Base-by-base conservation (phyloP, 345 rosid genomes). In the Citrus maxima region DNA sequence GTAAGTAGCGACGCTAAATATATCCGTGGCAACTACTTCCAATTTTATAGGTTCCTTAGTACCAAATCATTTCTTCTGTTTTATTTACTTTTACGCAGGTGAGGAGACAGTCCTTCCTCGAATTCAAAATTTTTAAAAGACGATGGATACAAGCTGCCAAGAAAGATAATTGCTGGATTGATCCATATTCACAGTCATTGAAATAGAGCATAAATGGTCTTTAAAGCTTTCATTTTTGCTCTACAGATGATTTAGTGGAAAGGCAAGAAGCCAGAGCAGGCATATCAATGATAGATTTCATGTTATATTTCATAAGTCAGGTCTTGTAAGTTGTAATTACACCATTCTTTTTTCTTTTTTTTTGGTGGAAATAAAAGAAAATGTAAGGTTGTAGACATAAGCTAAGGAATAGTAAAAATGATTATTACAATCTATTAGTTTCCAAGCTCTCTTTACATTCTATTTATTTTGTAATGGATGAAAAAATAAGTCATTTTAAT, bases 51-150 rank as follows among this genome's bases (percentile, higher is more conserved):
- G 49, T 82, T 55, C 46, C 63, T 27, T n/a, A 58, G 14, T 12
- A 56, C 32, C 32, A 56, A 35, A 22, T 12, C n/a, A 1, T 10
- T 4, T 1, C 14, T 9, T 13, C 5, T 49, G 0, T 28, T 30
- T 79, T 34, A 59, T 79, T 54, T 67, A 5, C 49, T 59, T 30
- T 63, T 22, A 10, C 67, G 64, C 84, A 89, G 95, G 93, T 91
- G 76, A 88, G 95, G 81, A 89, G 89, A 77, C 93, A 88, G 80
- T 91, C 95, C 0, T 91, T 64, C 56, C 51, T 65, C 0, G 95
- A 91, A 76, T 82, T 86, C 27, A 72, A 78, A 37, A 79, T 85
- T n/a, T 89, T 91, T 77, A 74, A 40, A 35, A 77, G 73, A 76
- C 80, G 95, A 64, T 91, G 95, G 95, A 63, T 68, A 55, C 70